Conservation (phyloP, 116 monocot genomes). For the Posidonia oceanica region DNA sequence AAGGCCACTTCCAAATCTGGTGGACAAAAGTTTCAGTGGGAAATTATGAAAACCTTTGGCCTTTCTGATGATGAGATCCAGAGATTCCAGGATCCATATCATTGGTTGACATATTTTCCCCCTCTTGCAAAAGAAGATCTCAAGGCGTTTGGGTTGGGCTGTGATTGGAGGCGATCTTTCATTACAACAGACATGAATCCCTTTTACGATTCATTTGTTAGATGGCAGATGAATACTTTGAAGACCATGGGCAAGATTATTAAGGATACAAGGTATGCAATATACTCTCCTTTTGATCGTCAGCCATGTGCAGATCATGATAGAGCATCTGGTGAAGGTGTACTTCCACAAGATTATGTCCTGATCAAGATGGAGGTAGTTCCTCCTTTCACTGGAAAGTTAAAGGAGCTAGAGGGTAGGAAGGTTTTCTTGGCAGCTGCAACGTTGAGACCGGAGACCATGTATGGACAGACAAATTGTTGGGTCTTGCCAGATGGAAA, state of each 20-base stretch:
- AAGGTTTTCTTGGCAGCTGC: conserved; percentile 78
- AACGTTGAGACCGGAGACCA: conserved; percentile 91
- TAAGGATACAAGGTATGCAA: conserved; percentile 78
- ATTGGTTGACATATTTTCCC: conserved; percentile 83
- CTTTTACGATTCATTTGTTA: conserved; percentile 88
- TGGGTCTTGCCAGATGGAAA: conserved; percentile 94
- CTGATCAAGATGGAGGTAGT: conserved; percentile 88
- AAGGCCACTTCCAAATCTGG: conserved; percentile 79
- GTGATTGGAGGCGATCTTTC: conserved; percentile 95
- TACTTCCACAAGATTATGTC: conserved; percentile 84
- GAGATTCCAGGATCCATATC: conserved; percentile 60
- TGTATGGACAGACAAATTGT: conserved; percentile 97
- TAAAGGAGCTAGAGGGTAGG: conserved; percentile 67
- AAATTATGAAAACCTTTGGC: conserved; percentile 85
- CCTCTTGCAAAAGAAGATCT: conserved; percentile 81
- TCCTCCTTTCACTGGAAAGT: conserved; percentile 59
- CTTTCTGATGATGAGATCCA: conserved; percentile 68
- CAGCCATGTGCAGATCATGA: conserved; percentile 99
- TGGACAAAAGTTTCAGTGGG: conserved; percentile 83
- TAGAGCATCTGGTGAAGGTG: conserved; percentile 85
- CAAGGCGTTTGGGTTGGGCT: conserved; percentile 77
- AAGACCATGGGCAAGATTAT: conserved; percentile 76
- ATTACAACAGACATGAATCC: conserved; percentile 95
- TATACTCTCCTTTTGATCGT: conserved; percentile 88
- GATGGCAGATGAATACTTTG: conserved; percentile 87